Evolutionary conservation across 1,139 yeast species (phyloP), one percentile per base, ranked within the genome.

Genomic region (Debaryomyces udenii): DNA sequence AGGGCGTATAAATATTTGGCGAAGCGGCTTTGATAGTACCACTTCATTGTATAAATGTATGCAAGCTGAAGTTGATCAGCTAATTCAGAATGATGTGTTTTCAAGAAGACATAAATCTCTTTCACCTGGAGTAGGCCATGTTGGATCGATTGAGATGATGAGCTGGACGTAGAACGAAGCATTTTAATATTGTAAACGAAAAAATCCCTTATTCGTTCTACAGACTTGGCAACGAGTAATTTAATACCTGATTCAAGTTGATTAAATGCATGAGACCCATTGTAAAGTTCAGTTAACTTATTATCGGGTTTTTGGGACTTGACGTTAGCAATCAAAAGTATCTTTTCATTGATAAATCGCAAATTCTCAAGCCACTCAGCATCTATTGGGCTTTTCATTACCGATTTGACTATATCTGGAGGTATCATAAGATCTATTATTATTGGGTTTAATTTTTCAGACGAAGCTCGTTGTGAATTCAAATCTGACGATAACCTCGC

Each of bases 21-120:
- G 57, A 93, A 91, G 50, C 86, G 78, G 40, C 86, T 76, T 44
- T 76, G 74, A 59, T 93, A 93, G 65, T 93, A 93, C 99, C 99
- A 93, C 53, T 78, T 74, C 89, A 91, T 90, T 2, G 98, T 91
- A 55, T 81, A 83, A 9, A 83, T 68, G 58, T 93, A 93, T 0
- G 97, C 98, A 52, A 78, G 76, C 45, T 81, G 76, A 33, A 93
- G 71, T 52, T 89, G 96, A n/a, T 68, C 58, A 0, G 96, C 91
- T 41, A 93, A 64, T n/a, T 80, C 74, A 3, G 76, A 72, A 45
- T 86, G 80, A 38, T 80, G 78, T 3, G 62, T 51, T 6, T 68
- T 60, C 27, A 93, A 61, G 49, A 86, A 90, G 2, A 65, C 65
- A 52, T 66, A 86, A 1, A 81, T 70, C 38, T 84, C 89, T 45